Percentiles rank a stretch among this genome's conserved stretches.
Evolutionary conservation across 345 rosid species (phyloP).

Genomic region (Brassica nigra): DNA sequence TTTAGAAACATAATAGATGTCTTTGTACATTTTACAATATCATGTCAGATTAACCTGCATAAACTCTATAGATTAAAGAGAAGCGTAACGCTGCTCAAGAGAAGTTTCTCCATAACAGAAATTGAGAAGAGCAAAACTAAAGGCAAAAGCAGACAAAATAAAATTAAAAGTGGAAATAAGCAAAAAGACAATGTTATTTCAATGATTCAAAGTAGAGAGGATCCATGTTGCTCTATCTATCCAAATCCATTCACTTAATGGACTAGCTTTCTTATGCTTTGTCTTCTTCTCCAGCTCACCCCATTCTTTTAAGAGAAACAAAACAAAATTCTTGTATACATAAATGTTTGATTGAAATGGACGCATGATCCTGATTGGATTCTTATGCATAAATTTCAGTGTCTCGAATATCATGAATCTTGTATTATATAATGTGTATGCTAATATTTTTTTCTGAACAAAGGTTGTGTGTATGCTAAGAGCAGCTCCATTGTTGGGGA

Average conservation of each 20-base stretch:
- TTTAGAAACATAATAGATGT: background rate
- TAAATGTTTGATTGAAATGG: conserved; percentile 5
- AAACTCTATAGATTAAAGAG: background rate
- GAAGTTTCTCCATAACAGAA: background rate
- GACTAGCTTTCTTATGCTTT: conserved; percentile 22
- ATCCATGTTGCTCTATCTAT: conserved; percentile 15
- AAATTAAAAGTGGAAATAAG: background rate
- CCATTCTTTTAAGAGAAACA: background rate
- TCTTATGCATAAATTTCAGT: background rate
- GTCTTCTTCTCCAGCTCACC: conserved; percentile 28
- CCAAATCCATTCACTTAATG: conserved; percentile 17
- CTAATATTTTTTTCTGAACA: background rate
- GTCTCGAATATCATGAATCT: background rate
- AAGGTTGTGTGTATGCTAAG: background rate
- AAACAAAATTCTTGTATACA: conserved; percentile 6
- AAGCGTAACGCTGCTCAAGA: background rate
- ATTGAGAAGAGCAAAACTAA: background rate
- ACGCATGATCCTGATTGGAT: conserved; percentile 11
- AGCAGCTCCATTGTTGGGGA: background rate
- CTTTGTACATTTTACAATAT: background rate
- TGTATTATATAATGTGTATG: background rate
- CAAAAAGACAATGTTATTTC: background rate
- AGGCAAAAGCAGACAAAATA: background rate
- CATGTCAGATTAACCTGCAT: conserved; percentile 2
- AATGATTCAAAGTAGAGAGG: conserved; percentile 3